Conservation (phyloP, 73 alveolate species). For the Tetrahymena thermophila region DNA sequence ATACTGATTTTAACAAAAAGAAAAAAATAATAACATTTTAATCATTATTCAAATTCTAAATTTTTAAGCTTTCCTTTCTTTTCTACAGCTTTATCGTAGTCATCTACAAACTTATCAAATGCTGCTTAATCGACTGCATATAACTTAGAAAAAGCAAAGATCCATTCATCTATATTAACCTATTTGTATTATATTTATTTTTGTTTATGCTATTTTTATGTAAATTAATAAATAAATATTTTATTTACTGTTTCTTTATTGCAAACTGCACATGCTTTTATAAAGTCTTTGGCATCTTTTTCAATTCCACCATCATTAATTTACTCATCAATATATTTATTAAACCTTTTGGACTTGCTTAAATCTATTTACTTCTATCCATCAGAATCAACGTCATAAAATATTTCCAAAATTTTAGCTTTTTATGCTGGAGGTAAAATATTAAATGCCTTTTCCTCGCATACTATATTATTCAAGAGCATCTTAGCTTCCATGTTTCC, state of each 20-base stretch:
- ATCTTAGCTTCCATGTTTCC: constrained; percentile 20
- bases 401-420: background rate
- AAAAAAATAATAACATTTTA: background rate
- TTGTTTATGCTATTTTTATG: no score
- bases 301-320: constrained; percentile 11
- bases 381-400: constrained; percentile 35
- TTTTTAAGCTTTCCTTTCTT: constrained; percentile 14
- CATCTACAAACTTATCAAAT: constrained; percentile 29
- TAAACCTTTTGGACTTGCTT: constrained; percentile 11
- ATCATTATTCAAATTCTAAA: constrained; percentile 1
- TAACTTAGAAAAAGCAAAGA: constrained; percentile 24
- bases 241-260: constrained; percentile 7
- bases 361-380: constrained; percentile 5
- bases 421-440: constrained; percentile 1
- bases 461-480: constrained; percentile 10
- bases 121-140: constrained; percentile 25
- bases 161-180: constrained; percentile 34
- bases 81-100: constrained; percentile 17
- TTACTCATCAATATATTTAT: constrained; percentile 20
- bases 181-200: background rate
- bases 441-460: constrained; percentile 28
- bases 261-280: constrained; percentile 28
- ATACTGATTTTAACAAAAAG: background rate
- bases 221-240: no score
- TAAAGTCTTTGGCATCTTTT: constrained; percentile 34